phyloP scores from a whole-genome alignment of 2,329 filamentous ascomycete genomes.

The Aspergillus chevalieri region DNA sequence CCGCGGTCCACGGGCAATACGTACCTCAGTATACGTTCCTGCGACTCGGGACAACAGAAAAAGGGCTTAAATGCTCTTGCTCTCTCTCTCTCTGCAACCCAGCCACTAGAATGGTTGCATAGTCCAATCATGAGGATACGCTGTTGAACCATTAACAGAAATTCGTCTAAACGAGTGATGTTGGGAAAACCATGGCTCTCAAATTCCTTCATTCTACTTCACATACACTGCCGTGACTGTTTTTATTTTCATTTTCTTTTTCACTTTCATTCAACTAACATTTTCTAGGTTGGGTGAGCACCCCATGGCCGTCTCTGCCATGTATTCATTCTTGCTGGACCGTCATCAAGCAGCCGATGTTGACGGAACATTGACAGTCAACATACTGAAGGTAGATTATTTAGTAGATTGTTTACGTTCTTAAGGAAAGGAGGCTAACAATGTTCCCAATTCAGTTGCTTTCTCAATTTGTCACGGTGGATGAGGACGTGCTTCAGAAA shows the following conservation, averaged over 20 bases:
- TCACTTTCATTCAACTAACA: conserved; percentile 16
- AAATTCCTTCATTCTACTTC: neutral
- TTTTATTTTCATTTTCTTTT: neutral
- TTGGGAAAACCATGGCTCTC: neutral
- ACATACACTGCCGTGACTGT: neutral
- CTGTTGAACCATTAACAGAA: neutral
- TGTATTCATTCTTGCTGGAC: conserved; percentile 46
- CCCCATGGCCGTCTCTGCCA: conserved; percentile 40
- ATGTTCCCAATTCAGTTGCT: conserved; percentile 42
- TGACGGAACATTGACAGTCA: conserved; percentile 39
- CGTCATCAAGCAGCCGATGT: conserved; percentile 44
- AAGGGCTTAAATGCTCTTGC: neutral
- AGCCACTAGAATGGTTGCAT: conserved; percentile 1
- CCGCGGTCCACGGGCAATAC: conserved; percentile 6
- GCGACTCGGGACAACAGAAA: conserved; percentile 1
- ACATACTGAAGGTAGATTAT: conserved; percentile 41
- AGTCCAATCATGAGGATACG: conserved; percentile 2
- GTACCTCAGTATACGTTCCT: conserved; percentile 7
- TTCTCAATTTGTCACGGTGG: conserved; percentile 51
- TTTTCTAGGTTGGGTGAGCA: conserved; percentile 44
- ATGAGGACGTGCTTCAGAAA: conserved; percentile 52
- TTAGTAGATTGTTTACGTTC: neutral
- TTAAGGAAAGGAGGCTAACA: neutral
- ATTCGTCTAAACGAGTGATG: neutral
- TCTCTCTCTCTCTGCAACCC: neutral